These are phyloP conservation scores for Cyphellophora attinorum DNA, from an alignment of 2,329 filamentous ascomycete genomes.

Conservation along the genomic window DNA sequence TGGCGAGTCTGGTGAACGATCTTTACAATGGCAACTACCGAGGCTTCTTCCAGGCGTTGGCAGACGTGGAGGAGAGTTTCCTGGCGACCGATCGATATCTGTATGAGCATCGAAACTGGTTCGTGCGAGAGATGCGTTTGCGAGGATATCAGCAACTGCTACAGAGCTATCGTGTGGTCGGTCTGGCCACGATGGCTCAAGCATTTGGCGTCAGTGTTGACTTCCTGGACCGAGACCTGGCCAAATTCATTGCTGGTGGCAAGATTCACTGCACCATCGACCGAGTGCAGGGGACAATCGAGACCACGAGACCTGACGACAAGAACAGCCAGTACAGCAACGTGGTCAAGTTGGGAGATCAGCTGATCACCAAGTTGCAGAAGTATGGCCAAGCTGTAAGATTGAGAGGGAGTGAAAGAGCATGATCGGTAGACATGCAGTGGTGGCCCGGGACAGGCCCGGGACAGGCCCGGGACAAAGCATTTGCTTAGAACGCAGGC, in stretches of 20 bases:
- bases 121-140: constrained; percentile 95
- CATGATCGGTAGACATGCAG: constrained; percentile 48
- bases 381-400: constrained; percentile 97
- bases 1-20: constrained; percentile 80
- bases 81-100: constrained; percentile 89
- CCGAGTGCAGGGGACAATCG: constrained; percentile 90
- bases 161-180: constrained; percentile 93
- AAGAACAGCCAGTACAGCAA: constrained; percentile 99
- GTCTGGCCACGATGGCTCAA: constrained; percentile 91
- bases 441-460: too few relatives aligned
- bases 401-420: constrained; percentile 86
- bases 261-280: constrained; percentile 96
- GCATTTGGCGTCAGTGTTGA: constrained; percentile 97
- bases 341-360: constrained; percentile 93
- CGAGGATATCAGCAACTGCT: constrained; percentile 93
- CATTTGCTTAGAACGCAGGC: too few relatives aligned
- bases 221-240: constrained; percentile 91
- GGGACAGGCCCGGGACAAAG: too few relatives aligned
- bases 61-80: constrained; percentile 86
- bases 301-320: constrained; percentile 94
- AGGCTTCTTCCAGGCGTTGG: constrained; percentile 83
- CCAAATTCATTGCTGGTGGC: constrained; percentile 91
- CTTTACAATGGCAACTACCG: constrained; percentile 92
- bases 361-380: constrained; percentile 96
- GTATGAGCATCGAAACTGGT: constrained; percentile 93